phyloP scores from a whole-genome alignment of 1,139 yeast species.

The Blastobotrys proliferans region DNA sequence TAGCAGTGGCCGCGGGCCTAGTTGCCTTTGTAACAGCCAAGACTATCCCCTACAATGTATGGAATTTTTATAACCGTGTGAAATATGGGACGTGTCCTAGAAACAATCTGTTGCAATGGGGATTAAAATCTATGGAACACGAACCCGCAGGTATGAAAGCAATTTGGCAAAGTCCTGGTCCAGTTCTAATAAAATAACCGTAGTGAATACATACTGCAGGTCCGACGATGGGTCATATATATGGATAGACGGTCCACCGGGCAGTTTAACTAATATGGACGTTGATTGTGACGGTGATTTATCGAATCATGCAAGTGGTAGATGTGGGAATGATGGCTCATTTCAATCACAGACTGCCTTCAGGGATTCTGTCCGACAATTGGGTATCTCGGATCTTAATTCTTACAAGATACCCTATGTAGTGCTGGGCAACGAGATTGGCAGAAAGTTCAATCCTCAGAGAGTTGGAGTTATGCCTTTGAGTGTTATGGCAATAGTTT shows the following conservation, averaged over 20 bases:
- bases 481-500: conserved; percentile 16
- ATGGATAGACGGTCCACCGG: conserved; percentile 6
- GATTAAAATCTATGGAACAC: conserved; percentile 1
- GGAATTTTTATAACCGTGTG: conserved; percentile 6
- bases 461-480: conserved; percentile 12
- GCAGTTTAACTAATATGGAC: conserved; percentile 15
- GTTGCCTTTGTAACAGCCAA: too few relatives aligned
- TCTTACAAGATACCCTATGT: conserved; percentile 14
- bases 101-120: neutral
- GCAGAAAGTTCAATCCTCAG: conserved; percentile 11
- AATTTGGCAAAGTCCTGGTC: too few relatives aligned
- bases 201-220: conserved; percentile 3
- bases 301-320: conserved; percentile 3
- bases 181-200: too few relatives aligned
- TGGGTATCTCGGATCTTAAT: conserved; percentile 11
- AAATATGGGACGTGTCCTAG: conserved; percentile 3
- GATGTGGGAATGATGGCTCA: conserved; percentile 9
- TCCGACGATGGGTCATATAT: neutral
- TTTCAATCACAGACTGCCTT: conserved; percentile 12
- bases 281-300: conserved; percentile 17
- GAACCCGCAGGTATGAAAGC: neutral
- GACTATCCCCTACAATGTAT: conserved; percentile 1
- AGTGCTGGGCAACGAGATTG: conserved; percentile 14
- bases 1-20: too few relatives aligned
- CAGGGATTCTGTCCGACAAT: conserved; percentile 4